Conservation (phyloP, 2,329 filamentous ascomycete species). For the Trichoderma sp. region DNA sequence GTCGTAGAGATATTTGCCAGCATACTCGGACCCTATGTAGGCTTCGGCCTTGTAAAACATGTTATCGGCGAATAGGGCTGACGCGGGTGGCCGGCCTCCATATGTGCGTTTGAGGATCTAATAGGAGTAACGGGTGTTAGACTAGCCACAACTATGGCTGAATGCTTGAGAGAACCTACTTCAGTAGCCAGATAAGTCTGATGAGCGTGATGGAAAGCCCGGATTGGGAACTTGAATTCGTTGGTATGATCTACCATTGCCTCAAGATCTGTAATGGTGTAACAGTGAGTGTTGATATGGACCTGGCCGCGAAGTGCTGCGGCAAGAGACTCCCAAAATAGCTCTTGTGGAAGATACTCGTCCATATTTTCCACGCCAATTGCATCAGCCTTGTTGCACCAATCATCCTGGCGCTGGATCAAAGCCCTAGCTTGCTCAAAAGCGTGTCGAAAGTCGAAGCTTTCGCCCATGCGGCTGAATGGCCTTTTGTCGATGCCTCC, state of each 20-base stretch:
- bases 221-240: slow-evolving; percentile 69
- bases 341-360: slow-evolving; percentile 63
- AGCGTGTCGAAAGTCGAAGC: slow-evolving; percentile 69
- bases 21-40: slow-evolving; percentile 66
- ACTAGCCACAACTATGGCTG: not conserved
- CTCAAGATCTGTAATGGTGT: slow-evolving; percentile 70
- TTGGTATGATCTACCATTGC: slow-evolving; percentile 71
- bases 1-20: slow-evolving; percentile 68
- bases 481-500: slow-evolving; percentile 58
- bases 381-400: slow-evolving; percentile 62
- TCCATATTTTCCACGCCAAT: slow-evolving; percentile 55
- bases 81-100: slow-evolving; percentile 57
- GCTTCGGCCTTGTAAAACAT: slow-evolving; percentile 74
- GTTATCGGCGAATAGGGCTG: slow-evolving; percentile 70
- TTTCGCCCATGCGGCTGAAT: slow-evolving; percentile 67
- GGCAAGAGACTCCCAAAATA: slow-evolving; percentile 65
- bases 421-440: slow-evolving; percentile 65
- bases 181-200: slow-evolving; percentile 69
- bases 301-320: slow-evolving; percentile 70
- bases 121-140: not conserved
- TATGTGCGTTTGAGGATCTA: slow-evolving; percentile 61
- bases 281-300: slow-evolving; percentile 72
- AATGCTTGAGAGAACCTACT: slow-evolving; percentile 40
- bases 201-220: slow-evolving; percentile 72
- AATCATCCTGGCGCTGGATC: slow-evolving; percentile 66